A percentile compares a stretch with the other conserved stretches of the same genome.
Evolutionary conservation across 2,329 filamentous ascomycete species (phyloP).

Genomic region (Fusarium keratoplasticum): DNA sequence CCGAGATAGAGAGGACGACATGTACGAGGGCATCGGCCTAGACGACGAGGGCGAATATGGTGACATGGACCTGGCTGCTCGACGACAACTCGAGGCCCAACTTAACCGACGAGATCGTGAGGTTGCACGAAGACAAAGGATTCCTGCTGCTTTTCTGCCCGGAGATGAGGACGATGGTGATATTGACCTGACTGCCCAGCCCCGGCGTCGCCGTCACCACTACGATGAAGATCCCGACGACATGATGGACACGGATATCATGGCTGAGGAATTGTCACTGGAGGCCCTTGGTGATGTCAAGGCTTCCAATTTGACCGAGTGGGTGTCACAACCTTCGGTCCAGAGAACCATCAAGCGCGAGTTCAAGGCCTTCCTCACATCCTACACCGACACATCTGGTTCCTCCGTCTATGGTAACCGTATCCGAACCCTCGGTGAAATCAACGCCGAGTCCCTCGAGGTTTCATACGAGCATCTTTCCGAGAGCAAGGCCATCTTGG

Average conservation of each 20-base stretch:
- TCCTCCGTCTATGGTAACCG: conserved; percentile 95
- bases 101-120: conserved; percentile 81
- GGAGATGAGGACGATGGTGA: conserved; percentile 89
- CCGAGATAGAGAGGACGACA: conserved; percentile 72
- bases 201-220: conserved; percentile 83
- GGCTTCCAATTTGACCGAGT: conserved; percentile 91
- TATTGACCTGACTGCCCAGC: conserved; percentile 86
- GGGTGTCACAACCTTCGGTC: conserved; percentile 91
- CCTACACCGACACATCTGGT: conserved; percentile 90
- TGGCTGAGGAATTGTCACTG: conserved; percentile 94
- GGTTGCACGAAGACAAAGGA: conserved; percentile 72
- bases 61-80: conserved; percentile 72
- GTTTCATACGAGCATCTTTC: conserved; percentile 95
- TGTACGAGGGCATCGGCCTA: conserved; percentile 77
- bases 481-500: conserved; percentile 90
- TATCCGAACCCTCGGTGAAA: conserved; percentile 93
- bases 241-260: conserved; percentile 90
- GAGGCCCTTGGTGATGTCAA: conserved; percentile 95
- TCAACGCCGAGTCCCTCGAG: conserved; percentile 96
- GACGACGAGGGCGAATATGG: conserved; percentile 84
- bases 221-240: conserved; percentile 97
- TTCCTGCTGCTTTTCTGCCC: conserved; percentile 79
- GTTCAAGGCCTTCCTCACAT: conserved; percentile 97
- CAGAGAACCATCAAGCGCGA: conserved; percentile 94
- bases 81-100: conserved; percentile 78